Percentiles rank a stretch among this genome's conserved stretches.
Evolutionary conservation across 345 rosid species (phyloP).

Genomic region (Abelmoschus esculentus): DNA sequence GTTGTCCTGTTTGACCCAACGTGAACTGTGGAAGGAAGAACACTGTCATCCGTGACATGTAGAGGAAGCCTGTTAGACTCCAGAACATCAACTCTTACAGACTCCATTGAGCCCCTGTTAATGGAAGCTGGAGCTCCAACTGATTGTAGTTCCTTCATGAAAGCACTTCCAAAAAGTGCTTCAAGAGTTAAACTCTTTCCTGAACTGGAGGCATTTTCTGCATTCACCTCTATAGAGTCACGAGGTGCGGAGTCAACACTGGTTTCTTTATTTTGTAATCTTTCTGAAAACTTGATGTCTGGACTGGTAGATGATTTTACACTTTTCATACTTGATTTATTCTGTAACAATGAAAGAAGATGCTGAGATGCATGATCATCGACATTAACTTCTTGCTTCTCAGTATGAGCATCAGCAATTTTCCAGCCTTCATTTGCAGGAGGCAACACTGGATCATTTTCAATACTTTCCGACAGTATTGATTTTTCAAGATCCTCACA

Average conservation of each 20-base stretch:
- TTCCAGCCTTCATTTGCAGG: slow-evolving; percentile 31
- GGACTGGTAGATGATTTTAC: slow-evolving; percentile 16
- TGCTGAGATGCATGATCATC: slow-evolving; percentile 76
- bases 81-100: slow-evolving; percentile 33
- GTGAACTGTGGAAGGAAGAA: slow-evolving; percentile 25
- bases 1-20: slow-evolving; percentile 29
- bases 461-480: slow-evolving; percentile 61
- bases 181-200: slow-evolving; percentile 76
- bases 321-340: slow-evolving; percentile 34
- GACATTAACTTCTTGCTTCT: slow-evolving; percentile 35
- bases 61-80: slow-evolving; percentile 34
- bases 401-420: slow-evolving; percentile 27
- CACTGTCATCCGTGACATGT: slow-evolving; percentile 23
- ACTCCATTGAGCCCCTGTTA: slow-evolving; percentile 27
- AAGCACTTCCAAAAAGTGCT: slow-evolving; percentile 87
- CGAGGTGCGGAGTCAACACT: slow-evolving; percentile 10
- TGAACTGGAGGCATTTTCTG: slow-evolving; percentile 23
- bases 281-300: slow-evolving; percentile 25
- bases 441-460: slow-evolving; percentile 29
- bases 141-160: slow-evolving; percentile 88
- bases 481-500: slow-evolving; percentile 99
- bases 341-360: slow-evolving; percentile 80
- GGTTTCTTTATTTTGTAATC: slow-evolving; percentile 16
- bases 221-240: slow-evolving; percentile 33
- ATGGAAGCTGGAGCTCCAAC: slow-evolving; percentile 54